These are phyloP conservation scores for Neolentinus lepideus DNA, from an alignment of 1,284 basidiomycete species.

Conservation along the genomic window DNA sequence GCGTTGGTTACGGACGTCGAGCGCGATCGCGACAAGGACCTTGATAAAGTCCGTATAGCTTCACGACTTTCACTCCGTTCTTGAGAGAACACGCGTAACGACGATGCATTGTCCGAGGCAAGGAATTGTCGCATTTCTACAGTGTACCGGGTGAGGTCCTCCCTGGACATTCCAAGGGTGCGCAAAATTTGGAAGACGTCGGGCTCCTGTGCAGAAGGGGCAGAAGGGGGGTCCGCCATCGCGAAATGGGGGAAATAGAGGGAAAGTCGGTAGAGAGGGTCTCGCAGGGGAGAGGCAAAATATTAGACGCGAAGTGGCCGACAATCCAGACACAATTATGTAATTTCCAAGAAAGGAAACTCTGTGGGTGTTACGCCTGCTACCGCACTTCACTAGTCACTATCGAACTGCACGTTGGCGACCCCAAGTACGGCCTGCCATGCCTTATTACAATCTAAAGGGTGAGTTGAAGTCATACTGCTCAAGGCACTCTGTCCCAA, in stretches of 20 bases:
- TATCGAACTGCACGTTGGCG: background rate
- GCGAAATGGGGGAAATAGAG: background rate
- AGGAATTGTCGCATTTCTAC: constrained; percentile 71
- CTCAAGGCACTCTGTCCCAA: constrained; percentile 5
- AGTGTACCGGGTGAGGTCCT: constrained; percentile 58
- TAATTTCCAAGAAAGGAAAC: background rate
- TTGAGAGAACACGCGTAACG: constrained; percentile 35
- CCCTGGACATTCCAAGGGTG: constrained; percentile 61
- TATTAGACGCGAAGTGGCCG: background rate
- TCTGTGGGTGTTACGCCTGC: background rate
- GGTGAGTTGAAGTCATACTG: constrained; percentile 36
- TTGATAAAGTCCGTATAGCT: constrained; percentile 23
- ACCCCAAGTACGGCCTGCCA: constrained; percentile 17
- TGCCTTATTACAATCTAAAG: constrained; percentile 91
- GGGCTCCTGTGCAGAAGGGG: constrained; percentile 20
- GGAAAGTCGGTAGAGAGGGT: background rate
- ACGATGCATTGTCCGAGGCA: constrained; percentile 37
- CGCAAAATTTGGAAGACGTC: constrained; percentile 62
- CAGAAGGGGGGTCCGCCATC: background rate
- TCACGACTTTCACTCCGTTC: constrained; percentile 17
- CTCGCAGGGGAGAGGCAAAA: background rate
- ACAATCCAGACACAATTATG: background rate
- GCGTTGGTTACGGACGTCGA: constrained; percentile 44
- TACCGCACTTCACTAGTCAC: background rate
- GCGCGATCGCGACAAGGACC: constrained; percentile 37